Base-by-base conservation (phyloP, 148 eudicot species). In the Amaranthus cruentus region DNA sequence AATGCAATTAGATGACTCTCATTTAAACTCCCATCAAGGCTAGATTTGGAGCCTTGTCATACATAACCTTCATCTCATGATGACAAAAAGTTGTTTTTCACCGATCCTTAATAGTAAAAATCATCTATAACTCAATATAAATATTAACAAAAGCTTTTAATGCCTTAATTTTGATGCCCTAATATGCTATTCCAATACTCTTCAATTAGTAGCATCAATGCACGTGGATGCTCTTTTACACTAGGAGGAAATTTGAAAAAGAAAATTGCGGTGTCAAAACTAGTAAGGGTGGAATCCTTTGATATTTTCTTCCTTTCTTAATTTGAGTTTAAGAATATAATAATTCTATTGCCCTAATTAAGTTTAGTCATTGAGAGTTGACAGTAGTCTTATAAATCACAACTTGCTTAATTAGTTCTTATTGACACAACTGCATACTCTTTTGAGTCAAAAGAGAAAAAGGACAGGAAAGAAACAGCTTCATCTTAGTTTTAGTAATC, bases 201-300 rank as follows among this genome's bases (percentile, higher is more conserved):
- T 28, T 28, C 44, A 38, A 50, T 43, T 49, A 42, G n/a, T 50
- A 50, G 62, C 67, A 21, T 13, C 62, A 72, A 48, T 61, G 68
- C 58, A 49, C 68, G 58, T 61, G 75, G 66, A 72, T 72, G 67
- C 42, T 28, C 38, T 54, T 49, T 73, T 50, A 61, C 75, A 62
- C 58, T 57, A 42, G 60, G n/a, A 50, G 47, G 18, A 48, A 50
- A 13, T 11, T 44, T 7, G 44, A 54, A 68, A 52, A 55, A 54
- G 51, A 55, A 6, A 44, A 4, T 12, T 13, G 7, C 55, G 54
- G 54, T 66, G 69, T 66, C 69, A 49, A 66, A 9, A 49, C 43
- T 18, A 42, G 2, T 6, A 49, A 15, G 21, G 42, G 38, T 28
- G 38, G 55, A 66, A 48, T 49, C 55, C 13, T 2, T 28, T 7